Evolutionary conservation across 768 basidiomycete genomes (phyloP).

Genomic region (Hebeloma cylindrosporum): DNA sequence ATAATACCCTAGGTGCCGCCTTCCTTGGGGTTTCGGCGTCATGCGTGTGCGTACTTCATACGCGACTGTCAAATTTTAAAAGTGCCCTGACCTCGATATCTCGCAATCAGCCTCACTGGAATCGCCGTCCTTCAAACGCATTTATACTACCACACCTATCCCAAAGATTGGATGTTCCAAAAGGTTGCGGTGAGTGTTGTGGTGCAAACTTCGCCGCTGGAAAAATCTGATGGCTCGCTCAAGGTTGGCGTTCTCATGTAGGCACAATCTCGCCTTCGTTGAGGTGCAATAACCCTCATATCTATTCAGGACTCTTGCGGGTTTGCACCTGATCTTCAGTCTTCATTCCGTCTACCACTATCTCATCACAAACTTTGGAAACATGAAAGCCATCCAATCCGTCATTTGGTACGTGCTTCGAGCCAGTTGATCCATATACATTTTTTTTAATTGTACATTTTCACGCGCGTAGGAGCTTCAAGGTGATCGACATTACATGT

Average conservation of each 20-base stretch:
- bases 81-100: not conserved
- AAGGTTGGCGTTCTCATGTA: constrained; percentile 13
- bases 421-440: not conserved
- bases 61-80: not conserved
- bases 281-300: not conserved
- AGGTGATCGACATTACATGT: constrained; percentile 2
- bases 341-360: constrained; percentile 35
- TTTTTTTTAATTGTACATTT: not conserved
- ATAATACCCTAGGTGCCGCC: not conserved
- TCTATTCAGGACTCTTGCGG: constrained; percentile 30
- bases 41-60: no score
- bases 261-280: not conserved
- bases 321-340: constrained; percentile 31
- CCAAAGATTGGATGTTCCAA: constrained; percentile 31
- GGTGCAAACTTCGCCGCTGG: constrained; percentile 5
- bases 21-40: not conserved
- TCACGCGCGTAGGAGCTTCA: constrained; percentile 26
- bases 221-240: no score
- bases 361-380: constrained; percentile 34
- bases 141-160: constrained; percentile 34
- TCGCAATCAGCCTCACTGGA: constrained; percentile 5
- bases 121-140: constrained; percentile 27
- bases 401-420: constrained; percentile 30
- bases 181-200: constrained; percentile 29
- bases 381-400: constrained; percentile 17